Percentiles rank a stretch among this genome's conserved stretches.
Conservation (phyloP, 2,329 filamentous ascomycete species). For the Claviceps fusiformis region DNA sequence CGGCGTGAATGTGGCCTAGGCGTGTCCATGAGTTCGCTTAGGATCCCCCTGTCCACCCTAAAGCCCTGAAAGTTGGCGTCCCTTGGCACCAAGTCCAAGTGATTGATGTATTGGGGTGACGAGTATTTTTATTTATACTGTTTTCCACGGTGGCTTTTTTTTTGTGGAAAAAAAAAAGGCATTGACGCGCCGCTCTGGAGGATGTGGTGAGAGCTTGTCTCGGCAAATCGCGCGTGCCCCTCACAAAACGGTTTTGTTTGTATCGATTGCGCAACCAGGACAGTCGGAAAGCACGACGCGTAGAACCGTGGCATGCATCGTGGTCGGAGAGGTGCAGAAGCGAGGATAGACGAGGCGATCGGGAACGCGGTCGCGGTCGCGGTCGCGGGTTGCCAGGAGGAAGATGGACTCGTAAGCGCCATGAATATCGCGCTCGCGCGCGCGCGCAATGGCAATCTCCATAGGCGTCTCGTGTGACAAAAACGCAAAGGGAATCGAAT, state of each 20-base stretch:
- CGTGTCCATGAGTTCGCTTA: background rate
- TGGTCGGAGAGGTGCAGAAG: background rate
- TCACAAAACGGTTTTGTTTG: background rate
- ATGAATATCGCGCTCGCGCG: background rate
- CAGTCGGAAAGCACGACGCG: background rate
- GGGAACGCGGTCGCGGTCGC: no score
- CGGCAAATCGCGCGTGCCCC: background rate
- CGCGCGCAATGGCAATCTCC: slow-evolving; percentile 1
- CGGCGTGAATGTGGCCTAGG: background rate
- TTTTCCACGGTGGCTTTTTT: no score
- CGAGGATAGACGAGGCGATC: background rate
- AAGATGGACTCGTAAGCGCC: slow-evolving; percentile 9
- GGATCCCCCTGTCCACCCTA: background rate
- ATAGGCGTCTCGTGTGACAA: background rate
- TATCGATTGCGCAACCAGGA: background rate
- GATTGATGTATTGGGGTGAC: background rate
- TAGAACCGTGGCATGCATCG: background rate
- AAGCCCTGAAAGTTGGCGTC: no score
- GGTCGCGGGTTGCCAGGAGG: background rate
- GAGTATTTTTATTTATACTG: no score
- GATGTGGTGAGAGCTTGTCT: no score
- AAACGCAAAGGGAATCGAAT: background rate
- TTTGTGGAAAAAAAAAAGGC: no score
- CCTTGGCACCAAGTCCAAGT: background rate
- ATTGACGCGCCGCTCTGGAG: no score